Evolutionary conservation across 2,329 filamentous ascomycete genomes (phyloP), one percentile per base, ranked within the genome.

Genomic region (Geosmithia putterillii): DNA sequence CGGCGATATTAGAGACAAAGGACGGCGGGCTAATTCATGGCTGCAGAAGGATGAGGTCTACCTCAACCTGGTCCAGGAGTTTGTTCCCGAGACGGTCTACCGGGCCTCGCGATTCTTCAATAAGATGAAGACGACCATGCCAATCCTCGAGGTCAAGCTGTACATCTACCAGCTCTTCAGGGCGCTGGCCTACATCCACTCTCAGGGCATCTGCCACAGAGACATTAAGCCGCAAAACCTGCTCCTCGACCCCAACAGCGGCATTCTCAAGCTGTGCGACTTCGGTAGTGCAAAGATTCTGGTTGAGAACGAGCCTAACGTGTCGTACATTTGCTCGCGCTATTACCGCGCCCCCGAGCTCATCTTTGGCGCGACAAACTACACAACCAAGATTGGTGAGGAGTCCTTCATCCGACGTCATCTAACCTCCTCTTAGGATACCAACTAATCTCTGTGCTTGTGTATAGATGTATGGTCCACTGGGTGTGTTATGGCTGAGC

Each of bases 111-210:
- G 92, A 57, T 96, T 95, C 70, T 98, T 98, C 76, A 96, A 94
- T 76, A 98, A 98, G 73, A 83, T 96, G 83, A 98, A 96, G 80
- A 94, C 89, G 7, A 95, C 90, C 43, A 98, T 98, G 92, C 92
- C 92, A 15, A 95, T 90, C 55, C 79, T 98, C 54, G 92, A 98
- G 66, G 88, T 96, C 61, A 98, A 98, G 74, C 83, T 98, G 49
- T 98, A 96, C 74, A 98, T 90, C 62, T 98, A 98, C 70, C 92
- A 98, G 72, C 83, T 98, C 44, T 98, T 98, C 79, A 83, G 92
- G 55, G 94, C 92, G 32, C 76, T 98, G 54, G 92, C 92, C 58
- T 98, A 98, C 69, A 98, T 98, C 55, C 92, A 98, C 69, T 96
- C 92, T 9, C 90, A 95, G 69, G 92, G 92, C 57, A 98, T 98